phyloP scores from a whole-genome alignment of 2,329 filamentous ascomycete species.

The Talaromyces sp. region DNA sequence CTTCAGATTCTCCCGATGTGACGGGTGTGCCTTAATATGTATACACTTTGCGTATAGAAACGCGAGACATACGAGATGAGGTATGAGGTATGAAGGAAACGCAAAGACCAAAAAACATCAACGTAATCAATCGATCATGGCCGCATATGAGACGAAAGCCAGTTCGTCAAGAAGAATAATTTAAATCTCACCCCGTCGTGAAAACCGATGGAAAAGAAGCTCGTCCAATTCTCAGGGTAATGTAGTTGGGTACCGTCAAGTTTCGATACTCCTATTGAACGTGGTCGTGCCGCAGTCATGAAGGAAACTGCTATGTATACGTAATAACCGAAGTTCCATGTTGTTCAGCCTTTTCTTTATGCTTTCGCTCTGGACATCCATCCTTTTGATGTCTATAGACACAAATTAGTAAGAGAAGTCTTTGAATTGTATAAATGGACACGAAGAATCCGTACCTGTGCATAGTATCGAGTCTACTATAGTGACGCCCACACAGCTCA shows the following conservation, averaged over 20 bases:
- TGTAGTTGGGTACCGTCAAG: neutral
- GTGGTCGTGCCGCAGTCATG: neutral
- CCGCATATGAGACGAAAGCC: neutral
- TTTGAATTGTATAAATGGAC: neutral
- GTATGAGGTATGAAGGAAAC: neutral
- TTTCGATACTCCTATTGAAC: neutral
- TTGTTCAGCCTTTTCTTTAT: neutral
- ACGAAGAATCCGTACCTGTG: conserved; percentile 1
- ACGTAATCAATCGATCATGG: neutral
- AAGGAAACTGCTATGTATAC: neutral
- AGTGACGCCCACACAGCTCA: conserved; percentile 9
- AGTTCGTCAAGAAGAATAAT: neutral
- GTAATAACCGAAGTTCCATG: neutral
- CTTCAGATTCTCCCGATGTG: neutral
- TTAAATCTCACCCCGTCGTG: too few relatives aligned
- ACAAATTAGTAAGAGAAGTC: neutral
- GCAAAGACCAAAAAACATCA: neutral
- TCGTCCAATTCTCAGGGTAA: neutral
- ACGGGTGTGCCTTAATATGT: conserved; percentile 6
- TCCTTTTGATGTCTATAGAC: conserved; percentile 10
- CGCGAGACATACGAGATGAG: neutral
- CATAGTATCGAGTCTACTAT: conserved; percentile 13
- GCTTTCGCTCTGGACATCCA: conserved; percentile 3
- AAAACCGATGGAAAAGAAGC: neutral
- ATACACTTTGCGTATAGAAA: conserved; percentile 3